phyloP scores from a whole-genome alignment of 768 basidiomycete species.

The Russula virescens region DNA sequence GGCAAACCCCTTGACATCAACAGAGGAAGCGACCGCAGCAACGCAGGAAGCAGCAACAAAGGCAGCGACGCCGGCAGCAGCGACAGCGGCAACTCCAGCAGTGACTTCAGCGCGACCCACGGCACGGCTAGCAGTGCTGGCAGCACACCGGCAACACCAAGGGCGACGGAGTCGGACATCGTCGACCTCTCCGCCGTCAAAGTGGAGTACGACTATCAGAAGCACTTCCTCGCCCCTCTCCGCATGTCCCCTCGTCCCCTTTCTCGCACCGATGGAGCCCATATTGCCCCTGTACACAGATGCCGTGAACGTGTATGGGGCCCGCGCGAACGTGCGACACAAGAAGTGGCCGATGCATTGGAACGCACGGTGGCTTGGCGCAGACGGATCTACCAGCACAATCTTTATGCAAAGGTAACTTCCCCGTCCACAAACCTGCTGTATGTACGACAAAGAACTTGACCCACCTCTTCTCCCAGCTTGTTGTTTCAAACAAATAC shows the following conservation, averaged over 20 bases:
- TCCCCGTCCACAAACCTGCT: background rate
- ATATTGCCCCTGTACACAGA: constrained; percentile 24
- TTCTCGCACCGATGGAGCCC: constrained; percentile 16
- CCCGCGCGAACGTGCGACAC: constrained; percentile 42
- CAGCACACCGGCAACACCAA: too few relatives aligned
- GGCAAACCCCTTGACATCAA: too few relatives aligned
- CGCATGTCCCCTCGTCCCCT: constrained; percentile 42
- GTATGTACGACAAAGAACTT: background rate
- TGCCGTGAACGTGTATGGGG: constrained; percentile 51
- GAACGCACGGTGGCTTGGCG: constrained; percentile 68
- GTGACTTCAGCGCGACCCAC: too few relatives aligned
- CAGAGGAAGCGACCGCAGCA: too few relatives aligned
- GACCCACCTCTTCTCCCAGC: constrained; percentile 42
- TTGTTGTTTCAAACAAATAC: constrained; percentile 81
- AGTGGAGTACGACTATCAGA: constrained; percentile 60
- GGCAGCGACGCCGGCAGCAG: too few relatives aligned
- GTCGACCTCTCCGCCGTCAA: background rate
- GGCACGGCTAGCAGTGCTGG: too few relatives aligned
- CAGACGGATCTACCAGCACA: constrained; percentile 73
- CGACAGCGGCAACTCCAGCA: too few relatives aligned
- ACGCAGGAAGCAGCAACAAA: too few relatives aligned
- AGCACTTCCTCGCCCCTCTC: constrained; percentile 67
- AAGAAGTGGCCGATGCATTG: constrained; percentile 61
- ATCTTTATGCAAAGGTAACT: constrained; percentile 77
- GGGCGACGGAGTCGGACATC: too few relatives aligned